phyloP scores from a whole-genome alignment of 2,329 filamentous ascomycete genomes.

The Calycina herbarum region DNA sequence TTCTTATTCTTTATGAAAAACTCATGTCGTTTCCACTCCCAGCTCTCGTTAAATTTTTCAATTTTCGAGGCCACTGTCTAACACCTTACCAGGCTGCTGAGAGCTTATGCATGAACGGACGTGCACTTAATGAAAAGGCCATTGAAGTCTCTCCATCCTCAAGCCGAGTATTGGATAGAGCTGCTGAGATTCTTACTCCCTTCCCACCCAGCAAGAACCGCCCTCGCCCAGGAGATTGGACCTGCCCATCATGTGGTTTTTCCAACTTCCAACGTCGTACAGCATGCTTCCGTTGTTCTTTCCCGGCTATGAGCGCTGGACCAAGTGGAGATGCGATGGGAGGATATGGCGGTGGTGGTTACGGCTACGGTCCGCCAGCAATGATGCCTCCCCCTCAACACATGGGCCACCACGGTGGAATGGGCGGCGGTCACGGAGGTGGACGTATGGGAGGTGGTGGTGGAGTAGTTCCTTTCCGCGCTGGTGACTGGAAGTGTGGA shows the following conservation, averaged over 20 bases:
- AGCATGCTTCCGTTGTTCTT: conserved; percentile 98
- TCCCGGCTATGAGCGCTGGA: conserved; percentile 85
- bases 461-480: conserved; percentile 92
- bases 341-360: conserved; percentile 56
- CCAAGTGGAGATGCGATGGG: conserved; percentile 70
- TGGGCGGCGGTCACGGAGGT: conserved; percentile 54
- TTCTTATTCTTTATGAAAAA: conserved; percentile 36
- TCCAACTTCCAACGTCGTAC: conserved; percentile 99
- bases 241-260: conserved; percentile 96
- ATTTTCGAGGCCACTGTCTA: conserved; percentile 37
- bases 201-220: conserved; percentile 99
- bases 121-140: conserved; percentile 96
- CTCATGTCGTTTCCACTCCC: conserved; percentile 23
- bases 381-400: conserved; percentile 81
- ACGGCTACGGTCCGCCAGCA: conserved; percentile 71
- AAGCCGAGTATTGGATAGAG: conserved; percentile 93
- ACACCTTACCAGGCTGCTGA: conserved; percentile 74
- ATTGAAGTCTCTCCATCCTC: conserved; percentile 98
- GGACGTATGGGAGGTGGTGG: conserved; percentile 79
- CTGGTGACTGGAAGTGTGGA: conserved; percentile 98
- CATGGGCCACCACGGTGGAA: conserved; percentile 60
- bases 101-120: conserved; percentile 98
- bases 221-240: conserved; percentile 96
- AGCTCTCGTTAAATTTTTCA: conserved; percentile 35
- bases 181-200: conserved; percentile 91